Percentiles rank a stretch among this genome's conserved stretches.
These are phyloP conservation scores for Colletotrichum spaethianum DNA, from an alignment of 2,329 filamentous ascomycete species.

Conservation along the genomic window DNA sequence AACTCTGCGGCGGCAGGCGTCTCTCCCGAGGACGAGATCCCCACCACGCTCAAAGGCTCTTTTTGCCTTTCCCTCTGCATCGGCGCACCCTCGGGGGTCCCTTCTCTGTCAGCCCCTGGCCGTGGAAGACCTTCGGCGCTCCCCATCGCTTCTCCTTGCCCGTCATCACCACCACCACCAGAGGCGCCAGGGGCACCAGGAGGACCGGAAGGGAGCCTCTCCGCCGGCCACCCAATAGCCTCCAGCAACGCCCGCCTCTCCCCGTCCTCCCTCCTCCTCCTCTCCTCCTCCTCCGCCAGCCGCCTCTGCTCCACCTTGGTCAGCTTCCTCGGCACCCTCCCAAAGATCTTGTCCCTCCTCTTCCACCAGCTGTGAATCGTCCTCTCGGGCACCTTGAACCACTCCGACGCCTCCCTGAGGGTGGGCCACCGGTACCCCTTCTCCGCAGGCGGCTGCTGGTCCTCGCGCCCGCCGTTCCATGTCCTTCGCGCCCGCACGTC, in stretches of 20 bases:
- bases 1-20: background rate
- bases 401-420: slow-evolving; percentile 13
- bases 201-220: background rate
- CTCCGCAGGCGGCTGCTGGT: slow-evolving; percentile 14
- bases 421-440: slow-evolving; percentile 13
- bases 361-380: slow-evolving; percentile 27
- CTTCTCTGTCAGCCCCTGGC: background rate
- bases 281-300: slow-evolving; percentile 13
- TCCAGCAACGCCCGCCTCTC: slow-evolving; percentile 11
- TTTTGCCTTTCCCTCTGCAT: background rate
- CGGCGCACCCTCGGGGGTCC: background rate
- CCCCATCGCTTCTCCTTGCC: background rate
- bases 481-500: slow-evolving; percentile 1
- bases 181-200: background rate
- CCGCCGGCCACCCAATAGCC: slow-evolving; percentile 14
- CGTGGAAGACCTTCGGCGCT: background rate
- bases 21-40: background rate
- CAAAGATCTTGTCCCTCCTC: slow-evolving; percentile 11
- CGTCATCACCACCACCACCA: background rate
- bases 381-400: slow-evolving; percentile 30
- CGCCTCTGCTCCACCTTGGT: slow-evolving; percentile 10
- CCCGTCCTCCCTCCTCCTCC: slow-evolving; percentile 5
- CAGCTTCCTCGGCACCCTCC: slow-evolving; percentile 7
- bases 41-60: background rate
- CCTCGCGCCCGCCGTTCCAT: background rate